Base-by-base conservation (phyloP, 164 flowering plant species). In the Brasenia schreberi region DNA sequence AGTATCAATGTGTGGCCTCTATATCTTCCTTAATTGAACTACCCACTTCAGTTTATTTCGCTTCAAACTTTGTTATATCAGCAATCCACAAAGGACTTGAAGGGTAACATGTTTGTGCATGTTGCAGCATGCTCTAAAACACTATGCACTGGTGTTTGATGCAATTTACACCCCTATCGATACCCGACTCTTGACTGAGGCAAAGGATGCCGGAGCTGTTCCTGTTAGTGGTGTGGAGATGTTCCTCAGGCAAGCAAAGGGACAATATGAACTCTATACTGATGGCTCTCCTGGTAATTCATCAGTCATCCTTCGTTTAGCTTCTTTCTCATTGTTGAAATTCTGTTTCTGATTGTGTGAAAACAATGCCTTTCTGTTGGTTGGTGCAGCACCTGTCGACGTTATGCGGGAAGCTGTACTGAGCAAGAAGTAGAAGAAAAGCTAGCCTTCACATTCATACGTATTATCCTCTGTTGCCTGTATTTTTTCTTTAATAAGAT, bases 221-320 rank as follows among this genome's bases (percentile, higher is more conserved):
- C 68, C 71, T 69, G 98, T 88, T 39, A 64, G 83, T 1, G 97
- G 98, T 23, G 66, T 84, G 65, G 97, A 95, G 72, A 95, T 95
- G 99, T 90, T 95, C 79, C 80, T 90, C 17, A 79, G 94, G 45
- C 99, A 95, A 76, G 97, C 96, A 18, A 90, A 81, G 68, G 86
- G 77, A 66, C 99, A 92, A 67, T 95, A 65, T 73, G 93, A 88
- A 71, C 80, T 80, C 71, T 95, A 84, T 78, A 92, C 99, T 4
- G 98, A 97, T 19, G 56, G 56, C 56, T 61, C 63, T 61, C 63
- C 63, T 18, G 33, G 63, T 61, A 61, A 49, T 49, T 49, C 56
- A 49, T 9, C 56, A 9, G 56, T 49, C 56, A 9, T 14, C 16
- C 16, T 14, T 14, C 56, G 16, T 49, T 49, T 49, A 9, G 12